Conservation (phyloP, 306 rosid genomes). For the Ochetophila trinervis region DNA sequence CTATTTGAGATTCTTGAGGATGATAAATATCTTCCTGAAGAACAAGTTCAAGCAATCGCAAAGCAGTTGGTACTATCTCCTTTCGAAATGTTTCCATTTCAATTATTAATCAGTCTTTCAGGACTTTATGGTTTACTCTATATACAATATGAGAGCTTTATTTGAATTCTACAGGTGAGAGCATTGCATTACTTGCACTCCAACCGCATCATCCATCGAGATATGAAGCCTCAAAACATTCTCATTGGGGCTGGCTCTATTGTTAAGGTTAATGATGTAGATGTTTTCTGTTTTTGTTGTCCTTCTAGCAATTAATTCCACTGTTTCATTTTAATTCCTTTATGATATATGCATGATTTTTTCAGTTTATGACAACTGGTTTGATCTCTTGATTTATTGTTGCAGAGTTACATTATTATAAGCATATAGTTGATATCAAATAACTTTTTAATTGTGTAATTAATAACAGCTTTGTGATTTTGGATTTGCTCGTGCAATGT, state of each 20-base stretch:
- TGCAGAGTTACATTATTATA: neutral
- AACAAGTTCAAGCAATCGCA: conserved; percentile 97
- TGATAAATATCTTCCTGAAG: conserved; percentile 97
- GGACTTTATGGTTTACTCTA: neutral
- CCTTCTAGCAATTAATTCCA: neutral
- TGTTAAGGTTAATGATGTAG: conserved; percentile 64
- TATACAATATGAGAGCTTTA: neutral
- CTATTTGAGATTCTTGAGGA: conserved; percentile 99
- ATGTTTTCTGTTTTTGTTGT: neutral
- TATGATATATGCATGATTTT: neutral
- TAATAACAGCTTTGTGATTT: conserved; percentile 88
- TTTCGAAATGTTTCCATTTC: conserved; percentile 5
- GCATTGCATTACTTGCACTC: conserved; percentile 94
- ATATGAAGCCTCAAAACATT: conserved; percentile 99
- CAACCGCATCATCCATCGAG: conserved; percentile 94
- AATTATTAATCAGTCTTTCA: neutral
- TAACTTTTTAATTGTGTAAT: conserved; percentile 12
- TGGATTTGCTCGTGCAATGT: conserved; percentile 99
- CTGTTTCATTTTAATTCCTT: neutral
- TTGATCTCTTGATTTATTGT: neutral
- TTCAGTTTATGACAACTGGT: neutral
- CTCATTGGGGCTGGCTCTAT: conserved; percentile 95
- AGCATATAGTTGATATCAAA: neutral
- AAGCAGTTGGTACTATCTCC: conserved; percentile 77
- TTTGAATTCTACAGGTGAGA: conserved; percentile 58